phyloP scores from a whole-genome alignment of 176 grass and related monocot genomes.

The Metroxylon sagu region DNA sequence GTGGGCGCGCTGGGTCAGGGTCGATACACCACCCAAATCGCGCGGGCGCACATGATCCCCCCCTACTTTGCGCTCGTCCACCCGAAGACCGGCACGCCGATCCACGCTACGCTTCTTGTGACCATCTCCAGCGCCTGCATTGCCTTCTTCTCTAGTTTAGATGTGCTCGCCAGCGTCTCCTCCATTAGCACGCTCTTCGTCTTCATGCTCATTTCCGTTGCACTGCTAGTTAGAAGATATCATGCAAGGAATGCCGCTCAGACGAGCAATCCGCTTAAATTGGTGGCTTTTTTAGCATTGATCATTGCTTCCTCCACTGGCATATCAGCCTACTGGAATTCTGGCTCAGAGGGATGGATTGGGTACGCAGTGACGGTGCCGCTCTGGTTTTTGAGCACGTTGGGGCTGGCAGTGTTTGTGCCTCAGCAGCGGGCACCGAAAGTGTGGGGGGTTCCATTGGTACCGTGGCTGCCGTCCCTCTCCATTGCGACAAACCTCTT shows the following conservation, averaged over 20 bases:
- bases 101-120: conserved; percentile 65
- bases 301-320: conserved; percentile 47
- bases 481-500: conserved; percentile 97
- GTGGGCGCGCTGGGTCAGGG: conserved; percentile 78
- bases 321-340: conserved; percentile 69
- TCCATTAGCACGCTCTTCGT: conserved; percentile 93
- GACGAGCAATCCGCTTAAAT: too few relatives aligned
- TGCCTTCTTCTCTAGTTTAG: conserved; percentile 79
- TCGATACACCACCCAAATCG: conserved; percentile 88
- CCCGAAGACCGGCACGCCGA: conserved; percentile 73
- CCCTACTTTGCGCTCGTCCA: conserved; percentile 87
- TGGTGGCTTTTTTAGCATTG: conserved; percentile 5
- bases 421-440: conserved; percentile 48
- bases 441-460: conserved; percentile 81
- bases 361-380: conserved; percentile 59
- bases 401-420: conserved; percentile 58
- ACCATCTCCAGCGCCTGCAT: conserved; percentile 40
- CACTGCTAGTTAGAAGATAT: conserved; percentile 75
- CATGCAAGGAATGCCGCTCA: conserved; percentile 9
- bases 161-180: conserved; percentile 52
- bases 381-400: conserved; percentile 49
- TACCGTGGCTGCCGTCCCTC: conserved; percentile 87
- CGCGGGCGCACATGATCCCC: conserved; percentile 91
- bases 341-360: conserved; percentile 35
- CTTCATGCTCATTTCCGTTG: conserved; percentile 89